Evolutionary conservation across 768 basidiomycete genomes (phyloP), one percentile per base, ranked within the genome.

Genomic region (Kockovaella imperatae): DNA sequence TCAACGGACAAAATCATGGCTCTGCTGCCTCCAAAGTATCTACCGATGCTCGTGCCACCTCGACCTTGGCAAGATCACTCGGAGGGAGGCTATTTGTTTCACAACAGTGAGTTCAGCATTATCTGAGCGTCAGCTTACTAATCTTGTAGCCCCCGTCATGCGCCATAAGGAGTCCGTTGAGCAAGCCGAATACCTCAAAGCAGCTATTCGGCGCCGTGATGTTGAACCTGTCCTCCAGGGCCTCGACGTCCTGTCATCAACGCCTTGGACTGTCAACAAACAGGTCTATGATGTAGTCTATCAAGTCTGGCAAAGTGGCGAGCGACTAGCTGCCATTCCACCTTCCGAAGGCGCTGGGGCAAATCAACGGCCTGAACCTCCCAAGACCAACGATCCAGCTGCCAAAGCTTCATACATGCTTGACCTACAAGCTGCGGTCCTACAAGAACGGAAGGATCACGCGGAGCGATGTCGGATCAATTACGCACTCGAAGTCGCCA

Each of bases 401-500:
- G 74, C 77, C 68, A 72, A 78, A 67, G 50, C 52, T 15, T 57
- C 79, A 14, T 83, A 81, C 61, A 60, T 81, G 14, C 73, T 75
- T 47, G 75, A 80, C 20, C 74, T 83, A 55, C 82, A 79, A 64
- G 56, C 64, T 3, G 56, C 55, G 24, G 79, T 79, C 64, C 65
- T 74, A 7, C 77, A 83, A 18, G 86, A 82, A 71, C 82, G 83
- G 17, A 83, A 80, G 62, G 87, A 87, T 57, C 91, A 95, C 69
- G 87, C 86, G 3, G 87, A 90, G 35, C 77, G 93, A 35, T 97
- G 93, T 69, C 86, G 77, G 63, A 82, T 90, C 39, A 97, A 96
- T 68, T 96, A 96, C 72, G 93, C 90, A 69, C 82, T 99, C 49
- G 93, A 97, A 73, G 93, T 96, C 60, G 90, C 89, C 7, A 79